Conservation (phyloP, 2,329 filamentous ascomycete species). For the Aphanocladium album region DNA sequence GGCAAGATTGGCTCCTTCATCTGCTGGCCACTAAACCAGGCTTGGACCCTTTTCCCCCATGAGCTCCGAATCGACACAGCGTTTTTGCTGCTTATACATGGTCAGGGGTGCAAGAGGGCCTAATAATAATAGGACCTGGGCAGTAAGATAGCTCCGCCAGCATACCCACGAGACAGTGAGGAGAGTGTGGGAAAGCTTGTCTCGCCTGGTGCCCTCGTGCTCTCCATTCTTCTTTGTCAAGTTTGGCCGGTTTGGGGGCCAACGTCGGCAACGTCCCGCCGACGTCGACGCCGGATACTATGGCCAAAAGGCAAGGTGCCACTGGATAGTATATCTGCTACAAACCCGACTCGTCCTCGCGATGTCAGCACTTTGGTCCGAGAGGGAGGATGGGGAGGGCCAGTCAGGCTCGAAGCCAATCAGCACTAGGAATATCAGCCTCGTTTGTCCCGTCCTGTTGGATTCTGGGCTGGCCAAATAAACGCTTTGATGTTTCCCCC, state of each 20-base stretch:
- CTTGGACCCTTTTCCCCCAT: background rate
- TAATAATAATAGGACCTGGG: background rate
- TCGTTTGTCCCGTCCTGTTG: background rate
- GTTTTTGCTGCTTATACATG: background rate
- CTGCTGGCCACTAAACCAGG: background rate
- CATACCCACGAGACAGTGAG: background rate
- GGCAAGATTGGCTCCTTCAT: background rate
- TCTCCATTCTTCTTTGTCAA: background rate
- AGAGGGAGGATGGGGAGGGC: background rate
- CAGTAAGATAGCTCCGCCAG: background rate
- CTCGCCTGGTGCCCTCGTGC: background rate
- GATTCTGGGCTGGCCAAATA: background rate
- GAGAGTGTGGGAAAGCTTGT: background rate
- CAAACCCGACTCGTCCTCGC: background rate
- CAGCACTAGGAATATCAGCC: background rate
- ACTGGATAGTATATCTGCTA: background rate
- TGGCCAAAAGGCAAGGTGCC: too few relatives aligned
- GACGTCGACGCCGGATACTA: too few relatives aligned
- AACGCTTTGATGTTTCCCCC: background rate
- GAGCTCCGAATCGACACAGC: background rate
- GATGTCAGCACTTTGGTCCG: background rate
- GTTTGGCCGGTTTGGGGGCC: background rate
- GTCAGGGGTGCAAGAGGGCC: background rate
- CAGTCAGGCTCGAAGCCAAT: background rate
- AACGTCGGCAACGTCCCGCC: background rate